phyloP scores from a whole-genome alignment of 2,329 filamentous ascomycete genomes.

The Venturia asperata region DNA sequence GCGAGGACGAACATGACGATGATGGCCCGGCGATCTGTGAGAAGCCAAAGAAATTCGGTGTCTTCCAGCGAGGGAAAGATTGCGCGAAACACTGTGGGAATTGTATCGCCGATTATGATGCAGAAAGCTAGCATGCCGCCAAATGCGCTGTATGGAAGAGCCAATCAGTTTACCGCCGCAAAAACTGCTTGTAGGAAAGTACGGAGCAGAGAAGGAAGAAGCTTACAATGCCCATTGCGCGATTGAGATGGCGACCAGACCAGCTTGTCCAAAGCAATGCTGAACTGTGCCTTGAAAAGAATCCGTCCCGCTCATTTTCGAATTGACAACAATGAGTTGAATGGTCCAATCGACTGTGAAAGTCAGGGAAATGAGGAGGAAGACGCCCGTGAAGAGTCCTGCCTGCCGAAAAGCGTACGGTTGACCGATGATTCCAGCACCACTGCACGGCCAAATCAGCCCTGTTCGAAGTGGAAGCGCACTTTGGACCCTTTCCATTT shows the following conservation, averaged over 20 bases:
- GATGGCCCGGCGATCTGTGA: conserved; percentile 73
- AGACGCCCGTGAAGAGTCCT: conserved; percentile 70
- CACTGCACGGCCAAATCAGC: conserved; percentile 30
- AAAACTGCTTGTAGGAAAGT: not conserved
- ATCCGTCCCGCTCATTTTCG: conserved; percentile 86
- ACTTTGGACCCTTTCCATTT: not conserved
- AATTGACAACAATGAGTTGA: conserved; percentile 92
- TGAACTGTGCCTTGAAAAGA: conserved; percentile 95
- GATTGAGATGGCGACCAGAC: conserved; percentile 79
- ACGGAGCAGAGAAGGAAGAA: conserved; percentile 14
- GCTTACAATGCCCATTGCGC: conserved; percentile 87
- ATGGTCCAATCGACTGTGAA: conserved; percentile 95
- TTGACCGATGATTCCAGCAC: conserved; percentile 66
- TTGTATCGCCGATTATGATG: conserved; percentile 93
- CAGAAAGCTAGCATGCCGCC: conserved; percentile 98
- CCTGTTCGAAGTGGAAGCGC: too few species aligned
- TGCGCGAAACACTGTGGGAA: conserved; percentile 79
- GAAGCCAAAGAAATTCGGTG: conserved; percentile 70
- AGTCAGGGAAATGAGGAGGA: conserved; percentile 73
- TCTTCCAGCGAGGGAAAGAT: conserved; percentile 69
- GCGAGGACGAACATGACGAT: conserved; percentile 84
- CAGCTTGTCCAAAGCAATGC: conserved; percentile 83
- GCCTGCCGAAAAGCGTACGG: conserved; percentile 95
- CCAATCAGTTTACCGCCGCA: not conserved
- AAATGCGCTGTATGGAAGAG: conserved; percentile 56